Evolutionary conservation across 352 stramenopile species (phyloP), one percentile per base, ranked within the genome.

Genomic region (Phytophthora quininea): DNA sequence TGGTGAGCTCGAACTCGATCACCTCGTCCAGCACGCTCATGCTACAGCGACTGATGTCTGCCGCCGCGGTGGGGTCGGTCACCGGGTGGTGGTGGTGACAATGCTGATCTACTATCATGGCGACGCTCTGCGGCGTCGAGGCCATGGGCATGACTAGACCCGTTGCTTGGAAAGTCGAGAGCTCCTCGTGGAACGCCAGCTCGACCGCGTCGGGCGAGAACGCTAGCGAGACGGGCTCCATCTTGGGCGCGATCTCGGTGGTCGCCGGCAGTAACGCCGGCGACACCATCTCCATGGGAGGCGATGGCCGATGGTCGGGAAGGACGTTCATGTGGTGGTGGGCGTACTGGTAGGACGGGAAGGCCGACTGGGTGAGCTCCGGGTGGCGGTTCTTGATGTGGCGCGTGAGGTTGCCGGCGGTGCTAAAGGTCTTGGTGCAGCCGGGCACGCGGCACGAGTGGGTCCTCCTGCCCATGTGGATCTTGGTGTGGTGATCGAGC

Each of bases 391-490:
- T 81, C 62, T 84, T 84, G 60, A 71, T 76, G 64, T 87, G 78
- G 19, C 78, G 78, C 40, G 78, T 80, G 53, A 87, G 71, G 58
- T 87, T 87, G 4, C 78, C 78, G n/a, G 78, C 75, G 27, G 78
- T 87, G 52, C 73, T 87, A 50, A 87, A 87, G 29, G 77, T 79
- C 58, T 87, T 87, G 33, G 71, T 78, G 62, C 78, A 87, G 35
- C 73, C 70, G 7, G 58, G 4, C 14, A 77, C 66, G 15, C 53
- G 62, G 54, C 78, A 87, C 56, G 75, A 64, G 71, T 87, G 76
- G 32, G 76, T 79, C 42, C 73, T 67, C 32, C 76, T 64, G 30
- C 73, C 78, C 49, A 68, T 80, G 63, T 87, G 78, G 54, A 82
- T 87, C 64, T 87, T 84, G 51, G 77, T 74, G 54, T 87, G 78